These are phyloP conservation scores for Corylus heterophylla DNA, from an alignment of 306 rosid species.

Conservation along the genomic window DNA sequence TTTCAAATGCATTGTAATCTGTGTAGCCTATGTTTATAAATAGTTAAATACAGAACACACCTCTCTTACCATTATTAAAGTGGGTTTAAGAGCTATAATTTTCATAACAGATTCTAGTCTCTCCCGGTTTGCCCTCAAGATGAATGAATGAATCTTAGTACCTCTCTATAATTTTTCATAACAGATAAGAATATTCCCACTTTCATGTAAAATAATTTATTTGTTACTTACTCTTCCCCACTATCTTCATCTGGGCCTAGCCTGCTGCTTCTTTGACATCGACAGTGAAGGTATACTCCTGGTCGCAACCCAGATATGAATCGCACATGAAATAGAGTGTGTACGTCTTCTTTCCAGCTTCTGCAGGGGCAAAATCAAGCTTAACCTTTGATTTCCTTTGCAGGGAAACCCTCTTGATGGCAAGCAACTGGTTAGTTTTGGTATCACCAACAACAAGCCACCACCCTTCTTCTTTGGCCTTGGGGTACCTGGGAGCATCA, in stretches of 20 bases:
- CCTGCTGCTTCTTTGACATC: slow-evolving; percentile 61
- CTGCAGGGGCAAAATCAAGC: slow-evolving; percentile 74
- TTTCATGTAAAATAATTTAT: too few relatives aligned
- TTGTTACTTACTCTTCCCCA: slow-evolving; percentile 15
- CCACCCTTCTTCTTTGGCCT: slow-evolving; percentile 93
- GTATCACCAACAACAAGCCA: slow-evolving; percentile 94
- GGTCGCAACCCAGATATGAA: slow-evolving; percentile 93
- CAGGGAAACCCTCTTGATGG: slow-evolving; percentile 76
- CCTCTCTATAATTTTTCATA: too few relatives aligned
- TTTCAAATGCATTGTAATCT: too few relatives aligned
- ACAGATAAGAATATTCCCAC: too few relatives aligned
- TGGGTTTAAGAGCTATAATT: too few relatives aligned
- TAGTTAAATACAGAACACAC: too few relatives aligned
- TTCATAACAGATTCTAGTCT: too few relatives aligned
- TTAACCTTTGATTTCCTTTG: slow-evolving; percentile 72
- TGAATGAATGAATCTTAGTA: too few relatives aligned
- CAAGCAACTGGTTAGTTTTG: slow-evolving; percentile 64
- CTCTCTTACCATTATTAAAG: too few relatives aligned
- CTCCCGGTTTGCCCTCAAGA: too few relatives aligned
- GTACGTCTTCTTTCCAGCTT: slow-evolving; percentile 68
- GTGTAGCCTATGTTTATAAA: too few relatives aligned
- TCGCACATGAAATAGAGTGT: slow-evolving; percentile 92
- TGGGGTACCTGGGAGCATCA: slow-evolving; percentile 76
- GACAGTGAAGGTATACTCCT: slow-evolving; percentile 66
- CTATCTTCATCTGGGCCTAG: slow-evolving; percentile 42